These are phyloP conservation scores for Sanghuangporus weigelae DNA, from an alignment of 1,284 basidiomycete genomes.

Conservation along the genomic window DNA sequence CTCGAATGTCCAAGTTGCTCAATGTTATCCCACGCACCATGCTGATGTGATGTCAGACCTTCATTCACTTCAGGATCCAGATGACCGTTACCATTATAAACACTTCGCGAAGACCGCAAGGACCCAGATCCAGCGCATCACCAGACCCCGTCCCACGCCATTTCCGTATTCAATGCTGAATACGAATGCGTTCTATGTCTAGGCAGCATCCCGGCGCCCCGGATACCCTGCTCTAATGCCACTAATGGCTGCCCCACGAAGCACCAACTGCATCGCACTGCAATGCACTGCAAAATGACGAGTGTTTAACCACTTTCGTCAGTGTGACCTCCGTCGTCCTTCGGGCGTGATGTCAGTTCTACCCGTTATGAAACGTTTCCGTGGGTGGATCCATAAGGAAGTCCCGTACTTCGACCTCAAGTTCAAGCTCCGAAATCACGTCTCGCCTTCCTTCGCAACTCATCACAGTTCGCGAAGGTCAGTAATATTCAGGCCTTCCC, in stretches of 20 bases:
- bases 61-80: neutral
- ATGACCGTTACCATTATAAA: neutral
- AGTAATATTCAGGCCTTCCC: neutral
- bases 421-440: neutral
- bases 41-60: neutral
- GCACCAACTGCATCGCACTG: neutral
- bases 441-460: neutral
- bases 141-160: neutral
- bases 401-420: neutral
- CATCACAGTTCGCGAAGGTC: conserved; percentile 1
- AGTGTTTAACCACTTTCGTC: neutral
- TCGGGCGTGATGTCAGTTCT: neutral
- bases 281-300: no score
- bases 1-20: neutral
- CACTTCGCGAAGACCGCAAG: neutral
- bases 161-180: neutral
- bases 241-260: neutral
- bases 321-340: neutral
- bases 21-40: neutral
- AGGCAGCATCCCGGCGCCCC: no score
- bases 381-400: no score
- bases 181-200: no score
- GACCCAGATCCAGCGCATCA: neutral
- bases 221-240: no score
- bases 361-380: neutral